Conservation (phyloP, 2,329 filamentous ascomycete species). For the Venturia effusa region DNA sequence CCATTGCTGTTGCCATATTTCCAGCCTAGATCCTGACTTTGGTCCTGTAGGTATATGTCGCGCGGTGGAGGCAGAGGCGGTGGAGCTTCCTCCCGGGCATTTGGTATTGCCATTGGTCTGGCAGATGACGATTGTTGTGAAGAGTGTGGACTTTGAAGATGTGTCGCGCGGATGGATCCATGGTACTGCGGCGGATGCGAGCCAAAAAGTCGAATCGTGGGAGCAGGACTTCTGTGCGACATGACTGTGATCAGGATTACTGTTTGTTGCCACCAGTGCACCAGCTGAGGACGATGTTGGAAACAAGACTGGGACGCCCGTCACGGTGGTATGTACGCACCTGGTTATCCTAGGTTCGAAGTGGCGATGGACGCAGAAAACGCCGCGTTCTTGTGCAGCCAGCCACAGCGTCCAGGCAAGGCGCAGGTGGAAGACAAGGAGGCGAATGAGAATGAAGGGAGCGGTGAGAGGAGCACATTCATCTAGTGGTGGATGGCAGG, state of each 20-base stretch:
- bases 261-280: background rate
- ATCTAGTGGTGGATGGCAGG: background rate
- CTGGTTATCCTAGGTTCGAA: background rate
- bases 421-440: background rate
- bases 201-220: slow-evolving; percentile 7
- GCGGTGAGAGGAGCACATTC: background rate
- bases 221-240: slow-evolving; percentile 8
- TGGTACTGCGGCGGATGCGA: slow-evolving; percentile 7
- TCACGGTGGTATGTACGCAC: background rate
- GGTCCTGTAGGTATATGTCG: slow-evolving; percentile 44
- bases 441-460: background rate
- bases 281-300: background rate
- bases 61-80: slow-evolving; percentile 55
- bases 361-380: slow-evolving; percentile 4
- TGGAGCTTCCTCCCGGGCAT: slow-evolving; percentile 42
- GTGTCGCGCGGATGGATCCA: slow-evolving; percentile 2
- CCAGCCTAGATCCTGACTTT: slow-evolving; percentile 52
- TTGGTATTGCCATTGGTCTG: slow-evolving; percentile 53
- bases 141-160: background rate
- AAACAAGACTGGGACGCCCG: background rate
- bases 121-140: slow-evolving; percentile 22
- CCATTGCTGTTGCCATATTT: slow-evolving; percentile 45
- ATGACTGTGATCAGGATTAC: background rate
- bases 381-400: background rate
- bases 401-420: background rate